phyloP scores from a whole-genome alignment of 345 rosid species.

The Adansonia digitata region DNA sequence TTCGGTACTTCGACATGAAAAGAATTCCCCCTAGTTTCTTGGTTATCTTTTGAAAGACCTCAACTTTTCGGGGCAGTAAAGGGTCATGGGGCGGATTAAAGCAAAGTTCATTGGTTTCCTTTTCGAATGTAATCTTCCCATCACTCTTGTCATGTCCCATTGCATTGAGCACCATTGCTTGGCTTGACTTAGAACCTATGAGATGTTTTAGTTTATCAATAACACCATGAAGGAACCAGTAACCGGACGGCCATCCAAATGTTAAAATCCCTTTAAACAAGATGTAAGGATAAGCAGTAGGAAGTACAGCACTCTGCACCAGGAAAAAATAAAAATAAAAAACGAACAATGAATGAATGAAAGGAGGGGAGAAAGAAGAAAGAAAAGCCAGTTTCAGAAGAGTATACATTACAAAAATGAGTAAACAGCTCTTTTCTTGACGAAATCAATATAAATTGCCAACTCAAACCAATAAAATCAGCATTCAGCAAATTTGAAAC shows the following conservation, averaged over 20 bases:
- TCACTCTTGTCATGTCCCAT: constrained; percentile 42
- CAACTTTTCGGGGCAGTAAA: constrained; percentile 27
- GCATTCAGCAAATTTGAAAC: too few relatives aligned
- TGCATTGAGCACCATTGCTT: constrained; percentile 31
- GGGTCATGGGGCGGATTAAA: constrained; percentile 35
- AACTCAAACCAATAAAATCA: too few relatives aligned
- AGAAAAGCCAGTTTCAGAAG: too few relatives aligned
- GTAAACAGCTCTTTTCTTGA: too few relatives aligned
- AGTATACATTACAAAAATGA: too few relatives aligned
- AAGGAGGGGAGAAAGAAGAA: too few relatives aligned
- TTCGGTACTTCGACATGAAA: constrained; percentile 38
- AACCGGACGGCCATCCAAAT: constrained; percentile 42
- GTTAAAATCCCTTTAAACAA: constrained; percentile 39
- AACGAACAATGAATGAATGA: neutral
- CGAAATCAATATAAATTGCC: too few relatives aligned
- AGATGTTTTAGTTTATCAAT: constrained; percentile 29
- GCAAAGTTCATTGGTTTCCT: constrained; percentile 22
- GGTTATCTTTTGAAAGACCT: constrained; percentile 36
- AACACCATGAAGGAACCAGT: constrained; percentile 35
- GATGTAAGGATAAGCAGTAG: constrained; percentile 34
- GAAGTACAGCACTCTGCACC: constrained; percentile 38
- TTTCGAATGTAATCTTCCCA: constrained; percentile 30
- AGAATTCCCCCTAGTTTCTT: constrained; percentile 42
- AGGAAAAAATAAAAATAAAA: constrained; percentile 4
- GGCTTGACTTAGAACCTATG: constrained; percentile 21